Evolutionary conservation across 768 basidiomycete species (phyloP).

Genomic region (Auriscalpium orientale): DNA sequence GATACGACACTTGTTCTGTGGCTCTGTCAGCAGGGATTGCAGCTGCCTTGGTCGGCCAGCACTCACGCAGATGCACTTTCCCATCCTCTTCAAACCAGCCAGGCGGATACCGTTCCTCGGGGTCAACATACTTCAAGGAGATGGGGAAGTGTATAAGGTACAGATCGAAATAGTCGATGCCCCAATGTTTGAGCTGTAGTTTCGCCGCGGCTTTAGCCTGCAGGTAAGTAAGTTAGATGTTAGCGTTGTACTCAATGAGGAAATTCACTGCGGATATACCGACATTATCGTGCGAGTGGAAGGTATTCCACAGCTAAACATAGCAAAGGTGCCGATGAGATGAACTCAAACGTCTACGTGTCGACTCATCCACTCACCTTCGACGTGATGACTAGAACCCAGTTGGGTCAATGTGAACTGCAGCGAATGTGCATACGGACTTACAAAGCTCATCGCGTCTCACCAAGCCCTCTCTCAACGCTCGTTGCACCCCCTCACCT

Average conservation of each 20-base stretch:
- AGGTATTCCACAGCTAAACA: conserved; percentile 77
- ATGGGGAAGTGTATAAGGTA: conserved; percentile 85
- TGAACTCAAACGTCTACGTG: no score
- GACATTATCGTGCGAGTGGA: conserved; percentile 74
- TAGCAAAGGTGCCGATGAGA: background rate
- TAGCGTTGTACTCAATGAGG: background rate
- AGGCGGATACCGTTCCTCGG: conserved; percentile 66
- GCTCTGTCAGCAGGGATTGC: background rate
- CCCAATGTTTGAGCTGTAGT: conserved; percentile 74
- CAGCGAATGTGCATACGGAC: conserved; percentile 20
- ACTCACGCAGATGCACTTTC: conserved; percentile 55
- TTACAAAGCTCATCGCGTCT: conserved; percentile 83
- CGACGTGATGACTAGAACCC: conserved; percentile 63
- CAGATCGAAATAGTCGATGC: conserved; percentile 76
- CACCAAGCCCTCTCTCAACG: conserved; percentile 75
- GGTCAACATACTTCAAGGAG: conserved; percentile 74
- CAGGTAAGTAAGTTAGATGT: background rate
- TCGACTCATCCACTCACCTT: conserved; percentile 38
- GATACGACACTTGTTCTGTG: conserved; percentile 58
- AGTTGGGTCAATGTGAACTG: background rate
- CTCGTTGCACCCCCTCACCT: conserved; percentile 68
- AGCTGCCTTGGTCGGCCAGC: background rate
- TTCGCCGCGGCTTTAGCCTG: conserved; percentile 49
- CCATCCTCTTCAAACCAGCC: conserved; percentile 76
- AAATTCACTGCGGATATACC: conserved; percentile 13